Conservation (phyloP, 148 eudicot species). For the Arctostaphylos glauca region DNA sequence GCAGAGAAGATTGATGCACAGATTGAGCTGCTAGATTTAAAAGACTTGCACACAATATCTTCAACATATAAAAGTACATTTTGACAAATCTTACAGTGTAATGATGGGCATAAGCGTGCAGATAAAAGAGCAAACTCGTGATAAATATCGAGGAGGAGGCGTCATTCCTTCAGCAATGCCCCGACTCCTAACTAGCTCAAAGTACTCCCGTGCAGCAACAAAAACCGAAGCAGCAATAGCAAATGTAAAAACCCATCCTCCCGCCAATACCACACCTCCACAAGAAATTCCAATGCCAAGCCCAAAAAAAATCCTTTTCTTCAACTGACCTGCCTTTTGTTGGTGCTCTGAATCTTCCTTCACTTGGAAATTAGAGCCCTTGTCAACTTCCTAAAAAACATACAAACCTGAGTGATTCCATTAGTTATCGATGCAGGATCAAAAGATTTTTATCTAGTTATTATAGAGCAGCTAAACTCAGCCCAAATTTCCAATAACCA, state of each 20-base stretch:
- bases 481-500: background rate
- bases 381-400: slow-evolving; percentile 55
- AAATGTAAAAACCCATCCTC: slow-evolving; percentile 89
- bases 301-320: slow-evolving; percentile 75
- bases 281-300: slow-evolving; percentile 69
- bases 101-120: slow-evolving; percentile 80
- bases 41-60: background rate
- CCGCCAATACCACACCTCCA: slow-evolving; percentile 79
- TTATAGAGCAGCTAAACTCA: background rate
- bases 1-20: background rate
- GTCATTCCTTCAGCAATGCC: slow-evolving; percentile 93
- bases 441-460: background rate
- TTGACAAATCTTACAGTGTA: slow-evolving; percentile 69
- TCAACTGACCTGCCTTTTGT: slow-evolving; percentile 60
- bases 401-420: slow-evolving; percentile 35
- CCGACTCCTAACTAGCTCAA: slow-evolving; percentile 87
- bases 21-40: background rate
- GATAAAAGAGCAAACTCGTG: slow-evolving; percentile 85
- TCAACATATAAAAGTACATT: background rate
- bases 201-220: slow-evolving; percentile 78
- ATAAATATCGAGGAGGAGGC: slow-evolving; percentile 90
- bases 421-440: slow-evolving; percentile 1
- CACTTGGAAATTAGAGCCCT: slow-evolving; percentile 23
- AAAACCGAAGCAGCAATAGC: slow-evolving; percentile 71
- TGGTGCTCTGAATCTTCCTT: slow-evolving; percentile 42